Conservation (phyloP, 768 basidiomycete species). For the Tulasnella sp. region DNA sequence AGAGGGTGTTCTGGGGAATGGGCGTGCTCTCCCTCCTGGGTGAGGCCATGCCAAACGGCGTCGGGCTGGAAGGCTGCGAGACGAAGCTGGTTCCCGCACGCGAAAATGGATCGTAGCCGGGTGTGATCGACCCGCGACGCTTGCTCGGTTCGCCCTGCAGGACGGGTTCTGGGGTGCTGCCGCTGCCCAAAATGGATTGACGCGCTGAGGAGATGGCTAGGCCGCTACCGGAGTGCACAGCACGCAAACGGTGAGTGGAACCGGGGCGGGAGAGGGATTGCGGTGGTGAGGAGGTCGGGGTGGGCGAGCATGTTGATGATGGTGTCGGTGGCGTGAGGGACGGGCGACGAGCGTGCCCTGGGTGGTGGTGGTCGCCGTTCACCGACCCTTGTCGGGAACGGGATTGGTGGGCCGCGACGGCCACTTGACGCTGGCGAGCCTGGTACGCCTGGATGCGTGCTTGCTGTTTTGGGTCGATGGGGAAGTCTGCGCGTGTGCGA, state of each 20-base stretch:
- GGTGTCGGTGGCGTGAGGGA: slow-evolving; percentile 11
- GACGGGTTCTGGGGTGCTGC: not conserved
- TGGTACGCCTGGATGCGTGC: slow-evolving; percentile 28
- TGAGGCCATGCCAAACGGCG: not conserved
- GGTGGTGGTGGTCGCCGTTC: slow-evolving; percentile 19
- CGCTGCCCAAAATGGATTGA: slow-evolving; percentile 15
- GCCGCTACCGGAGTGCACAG: not conserved
- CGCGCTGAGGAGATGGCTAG: not conserved
- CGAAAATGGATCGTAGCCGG: slow-evolving; percentile 25
- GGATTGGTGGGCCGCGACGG: not conserved
- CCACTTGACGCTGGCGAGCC: not conserved
- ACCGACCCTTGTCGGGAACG: slow-evolving; percentile 22
- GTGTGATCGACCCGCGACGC: slow-evolving; percentile 20
- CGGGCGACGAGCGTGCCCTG: slow-evolving; percentile 18
- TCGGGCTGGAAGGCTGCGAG: not conserved
- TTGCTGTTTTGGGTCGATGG: slow-evolving; percentile 33
- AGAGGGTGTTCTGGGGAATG: slow-evolving; percentile 6
- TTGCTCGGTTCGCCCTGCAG: not conserved
- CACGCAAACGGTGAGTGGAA: slow-evolving; percentile 13
- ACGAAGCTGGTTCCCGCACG: slow-evolving; percentile 13
- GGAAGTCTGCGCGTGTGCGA: slow-evolving; percentile 47
- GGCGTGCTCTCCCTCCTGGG: slow-evolving; percentile 11
- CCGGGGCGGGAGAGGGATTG: slow-evolving; percentile 7
- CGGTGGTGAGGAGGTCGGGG: not conserved
- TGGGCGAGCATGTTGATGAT: not conserved